Evolutionary conservation across 139 green algal genomes (phyloP).

Genomic region (Monoraphidium neglectum): DNA sequence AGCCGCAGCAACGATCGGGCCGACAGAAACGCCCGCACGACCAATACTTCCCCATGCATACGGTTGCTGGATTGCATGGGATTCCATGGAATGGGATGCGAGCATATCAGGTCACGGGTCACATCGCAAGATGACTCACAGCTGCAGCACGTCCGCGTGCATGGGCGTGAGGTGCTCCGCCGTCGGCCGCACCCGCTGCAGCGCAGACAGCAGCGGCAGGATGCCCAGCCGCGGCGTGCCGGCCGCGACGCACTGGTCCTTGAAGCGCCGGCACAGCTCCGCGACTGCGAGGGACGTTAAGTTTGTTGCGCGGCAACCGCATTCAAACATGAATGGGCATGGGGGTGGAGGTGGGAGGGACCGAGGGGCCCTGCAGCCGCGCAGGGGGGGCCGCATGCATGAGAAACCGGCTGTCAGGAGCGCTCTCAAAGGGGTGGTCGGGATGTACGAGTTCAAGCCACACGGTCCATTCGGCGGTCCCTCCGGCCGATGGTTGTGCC

Average conservation of each 20-base stretch:
- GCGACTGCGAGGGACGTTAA: conserved; percentile 47
- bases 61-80: not conserved
- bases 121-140: conserved; percentile 38
- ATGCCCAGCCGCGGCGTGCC: conserved; percentile 51
- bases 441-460: not conserved
- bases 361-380: too few relatives aligned
- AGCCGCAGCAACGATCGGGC: not conserved
- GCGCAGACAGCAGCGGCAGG: conserved; percentile 55
- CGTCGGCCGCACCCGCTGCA: conserved; percentile 60
- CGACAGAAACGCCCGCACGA: not conserved
- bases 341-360: too few relatives aligned
- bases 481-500: not conserved
- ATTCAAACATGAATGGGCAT: too few relatives aligned
- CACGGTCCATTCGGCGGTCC: not conserved
- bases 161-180: conserved; percentile 79
- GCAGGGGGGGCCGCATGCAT: not conserved
- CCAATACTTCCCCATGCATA: not conserved
- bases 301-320: too few relatives aligned
- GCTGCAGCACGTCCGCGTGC: conserved; percentile 80
- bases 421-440: not conserved
- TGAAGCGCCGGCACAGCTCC: conserved; percentile 58
- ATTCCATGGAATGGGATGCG: not conserved
- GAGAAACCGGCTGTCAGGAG: not conserved
- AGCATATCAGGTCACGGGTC: not conserved
- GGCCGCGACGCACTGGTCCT: conserved; percentile 47